These are phyloP conservation scores for Bretschneidera sinensis DNA, from an alignment of 345 rosid species.

Conservation along the genomic window DNA sequence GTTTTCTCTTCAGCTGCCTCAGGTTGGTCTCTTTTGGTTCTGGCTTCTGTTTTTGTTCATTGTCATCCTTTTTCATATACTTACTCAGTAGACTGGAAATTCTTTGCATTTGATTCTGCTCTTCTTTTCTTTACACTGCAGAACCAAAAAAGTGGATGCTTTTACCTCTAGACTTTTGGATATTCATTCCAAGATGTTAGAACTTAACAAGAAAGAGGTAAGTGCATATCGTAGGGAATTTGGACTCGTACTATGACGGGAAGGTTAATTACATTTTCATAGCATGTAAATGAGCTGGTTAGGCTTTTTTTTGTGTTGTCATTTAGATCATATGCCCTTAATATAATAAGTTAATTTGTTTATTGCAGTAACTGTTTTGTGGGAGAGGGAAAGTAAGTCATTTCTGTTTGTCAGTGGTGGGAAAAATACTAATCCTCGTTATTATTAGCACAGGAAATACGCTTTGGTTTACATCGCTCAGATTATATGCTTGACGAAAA, in stretches of 20 bases:
- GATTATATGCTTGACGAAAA: constrained; percentile 98
- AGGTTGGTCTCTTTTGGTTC: background rate
- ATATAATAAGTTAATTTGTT: too few species aligned
- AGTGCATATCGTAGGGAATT: background rate
- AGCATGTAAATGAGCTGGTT: background rate
- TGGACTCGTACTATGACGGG: background rate
- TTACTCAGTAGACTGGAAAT: background rate
- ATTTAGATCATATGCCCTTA: background rate
- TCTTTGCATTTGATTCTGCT: background rate
- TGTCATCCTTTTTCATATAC: background rate
- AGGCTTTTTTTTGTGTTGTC: background rate
- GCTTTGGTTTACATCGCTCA: constrained; percentile 92
- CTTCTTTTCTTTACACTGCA: constrained; percentile 27
- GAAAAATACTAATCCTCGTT: constrained; percentile 17
- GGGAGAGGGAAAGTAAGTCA: background rate
- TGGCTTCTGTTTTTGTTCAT: background rate
- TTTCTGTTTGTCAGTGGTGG: background rate
- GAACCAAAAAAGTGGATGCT: constrained; percentile 82
- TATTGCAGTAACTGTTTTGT: background rate
- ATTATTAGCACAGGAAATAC: constrained; percentile 58
- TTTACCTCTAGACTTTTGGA: constrained; percentile 92
- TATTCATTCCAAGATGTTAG: constrained; percentile 87
- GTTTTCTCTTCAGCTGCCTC: too few species aligned
- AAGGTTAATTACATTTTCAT: background rate
- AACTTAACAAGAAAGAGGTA: constrained; percentile 84